Conservation (phyloP, 106 monocot species). For the Platanthera zijinensis region DNA sequence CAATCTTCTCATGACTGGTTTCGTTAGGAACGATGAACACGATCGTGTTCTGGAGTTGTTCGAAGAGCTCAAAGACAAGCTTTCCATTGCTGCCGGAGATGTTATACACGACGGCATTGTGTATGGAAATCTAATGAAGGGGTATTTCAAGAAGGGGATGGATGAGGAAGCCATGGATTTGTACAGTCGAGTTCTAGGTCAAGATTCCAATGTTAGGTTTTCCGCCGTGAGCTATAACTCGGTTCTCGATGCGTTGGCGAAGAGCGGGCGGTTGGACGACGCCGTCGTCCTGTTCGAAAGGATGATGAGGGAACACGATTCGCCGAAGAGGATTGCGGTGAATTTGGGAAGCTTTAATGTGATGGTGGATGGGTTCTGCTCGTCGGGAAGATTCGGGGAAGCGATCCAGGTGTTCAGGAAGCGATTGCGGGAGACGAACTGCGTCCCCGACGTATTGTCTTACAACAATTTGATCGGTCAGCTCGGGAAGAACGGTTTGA, state of each 20-base stretch:
- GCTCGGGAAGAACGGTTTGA: slow-evolving; percentile 47
- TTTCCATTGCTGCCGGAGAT: slow-evolving; percentile 49
- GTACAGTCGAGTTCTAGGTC: slow-evolving; percentile 41
- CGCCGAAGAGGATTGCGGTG: slow-evolving; percentile 56
- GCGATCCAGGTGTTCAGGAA: slow-evolving; percentile 51
- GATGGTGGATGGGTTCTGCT: slow-evolving; percentile 77
- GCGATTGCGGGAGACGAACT: slow-evolving; percentile 67
- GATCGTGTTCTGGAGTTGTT: slow-evolving; percentile 41
- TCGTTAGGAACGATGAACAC: slow-evolving; percentile 42
- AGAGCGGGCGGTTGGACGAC: slow-evolving; percentile 57
- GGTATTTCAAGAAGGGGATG: slow-evolving; percentile 68
- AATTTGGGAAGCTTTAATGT: slow-evolving; percentile 94
- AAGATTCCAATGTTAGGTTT: slow-evolving; percentile 61
- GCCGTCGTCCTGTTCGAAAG: slow-evolving; percentile 55
- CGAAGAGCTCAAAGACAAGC: slow-evolving; percentile 68
- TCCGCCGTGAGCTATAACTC: slow-evolving; percentile 65
- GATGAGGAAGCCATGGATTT: slow-evolving; percentile 63
- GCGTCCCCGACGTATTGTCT: slow-evolving; percentile 58
- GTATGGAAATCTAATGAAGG: slow-evolving; percentile 91
- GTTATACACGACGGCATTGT: slow-evolving; percentile 46
- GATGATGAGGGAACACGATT: slow-evolving; percentile 65
- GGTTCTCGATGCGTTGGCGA: slow-evolving; percentile 66
- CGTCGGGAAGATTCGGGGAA: slow-evolving; percentile 47
- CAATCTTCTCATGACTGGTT: slow-evolving; percentile 69
- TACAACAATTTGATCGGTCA: slow-evolving; percentile 88